Evolutionary conservation across 2,329 filamentous ascomycete species (phyloP).

Genomic region (Claviceps sp.): DNA sequence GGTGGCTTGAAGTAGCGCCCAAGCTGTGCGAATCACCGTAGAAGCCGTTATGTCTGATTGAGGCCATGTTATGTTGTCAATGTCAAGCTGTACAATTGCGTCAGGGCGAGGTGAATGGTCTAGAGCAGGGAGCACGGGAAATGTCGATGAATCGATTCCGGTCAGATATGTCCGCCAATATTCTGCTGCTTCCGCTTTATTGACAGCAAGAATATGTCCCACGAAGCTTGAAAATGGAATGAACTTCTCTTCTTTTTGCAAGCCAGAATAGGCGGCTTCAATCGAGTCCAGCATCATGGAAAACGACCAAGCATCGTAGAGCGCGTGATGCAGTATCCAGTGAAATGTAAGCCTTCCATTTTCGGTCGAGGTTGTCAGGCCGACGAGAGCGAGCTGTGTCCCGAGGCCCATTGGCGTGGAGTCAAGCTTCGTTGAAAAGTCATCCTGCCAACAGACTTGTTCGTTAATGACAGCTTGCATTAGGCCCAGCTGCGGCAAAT

Average conservation of each 20-base stretch:
- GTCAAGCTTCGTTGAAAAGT: too few species aligned
- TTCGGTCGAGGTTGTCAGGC: constrained; percentile 14
- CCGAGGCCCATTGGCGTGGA: constrained; percentile 21
- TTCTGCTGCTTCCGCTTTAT: not conserved
- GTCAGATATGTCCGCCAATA: not conserved
- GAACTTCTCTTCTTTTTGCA: not conserved
- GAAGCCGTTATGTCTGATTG: constrained; percentile 13
- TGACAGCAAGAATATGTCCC: not conserved
- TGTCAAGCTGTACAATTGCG: constrained; percentile 17
- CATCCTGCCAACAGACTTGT: constrained; percentile 18
- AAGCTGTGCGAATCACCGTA: constrained; percentile 24
- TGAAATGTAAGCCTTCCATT: constrained; percentile 25
- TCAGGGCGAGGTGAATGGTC: constrained; percentile 29
- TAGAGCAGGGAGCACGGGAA: constrained; percentile 27
- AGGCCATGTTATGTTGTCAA: not conserved
- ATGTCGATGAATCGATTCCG: constrained; percentile 9
- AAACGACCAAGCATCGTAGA: constrained; percentile 36
- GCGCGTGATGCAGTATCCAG: constrained; percentile 29
- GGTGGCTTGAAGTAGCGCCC: constrained; percentile 33
- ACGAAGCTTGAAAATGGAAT: constrained; percentile 20
- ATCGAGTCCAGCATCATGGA: constrained; percentile 26
- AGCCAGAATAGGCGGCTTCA: constrained; percentile 6
- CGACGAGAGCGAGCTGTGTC: constrained; percentile 25
- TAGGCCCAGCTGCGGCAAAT: constrained; percentile 24
- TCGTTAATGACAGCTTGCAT: constrained; percentile 28